Conservation (phyloP, 495 filamentous ascomycete genomes). For the Poronia punctata region DNA sequence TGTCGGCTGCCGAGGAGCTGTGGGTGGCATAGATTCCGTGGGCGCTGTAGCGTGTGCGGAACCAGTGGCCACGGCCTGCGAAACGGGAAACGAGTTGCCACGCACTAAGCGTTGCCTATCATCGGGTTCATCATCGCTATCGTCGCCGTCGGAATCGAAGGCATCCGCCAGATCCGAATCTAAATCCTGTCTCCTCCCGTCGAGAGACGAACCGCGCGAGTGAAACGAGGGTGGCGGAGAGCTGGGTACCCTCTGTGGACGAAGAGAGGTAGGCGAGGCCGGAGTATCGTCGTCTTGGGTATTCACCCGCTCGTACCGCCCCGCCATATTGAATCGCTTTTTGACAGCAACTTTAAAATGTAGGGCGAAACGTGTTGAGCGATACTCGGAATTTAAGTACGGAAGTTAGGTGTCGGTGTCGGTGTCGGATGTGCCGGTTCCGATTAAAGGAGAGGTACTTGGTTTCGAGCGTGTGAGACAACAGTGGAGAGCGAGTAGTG, state of each 20-base stretch:
- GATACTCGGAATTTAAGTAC: too few species aligned
- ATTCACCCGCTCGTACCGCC: slow-evolving; percentile 80
- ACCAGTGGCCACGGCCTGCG: slow-evolving; percentile 5
- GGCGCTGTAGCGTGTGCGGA: slow-evolving; percentile 9
- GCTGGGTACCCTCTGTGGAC: slow-evolving; percentile 51
- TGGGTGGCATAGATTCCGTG: slow-evolving; percentile 7
- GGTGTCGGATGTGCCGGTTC: too few species aligned
- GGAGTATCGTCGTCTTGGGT: slow-evolving; percentile 43
- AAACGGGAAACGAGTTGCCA: slow-evolving; percentile 45
- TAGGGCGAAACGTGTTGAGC: too few species aligned
- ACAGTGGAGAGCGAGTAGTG: too few species aligned
- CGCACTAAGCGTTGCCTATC: slow-evolving; percentile 82
- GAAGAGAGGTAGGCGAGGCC: slow-evolving; percentile 21
- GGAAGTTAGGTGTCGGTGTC: too few species aligned
- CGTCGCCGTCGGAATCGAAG: slow-evolving; percentile 71
- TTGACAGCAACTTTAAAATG: neutral
- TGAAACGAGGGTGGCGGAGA: slow-evolving; percentile 94
- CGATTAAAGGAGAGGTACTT: too few species aligned
- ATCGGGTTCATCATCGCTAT: slow-evolving; percentile 69
- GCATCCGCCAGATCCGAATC: slow-evolving; percentile 81
- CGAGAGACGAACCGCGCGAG: slow-evolving; percentile 71
- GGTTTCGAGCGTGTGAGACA: too few species aligned
- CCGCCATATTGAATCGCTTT: slow-evolving; percentile 54
- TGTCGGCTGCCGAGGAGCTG: slow-evolving; percentile 10
- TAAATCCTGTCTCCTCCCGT: slow-evolving; percentile 47